Percentiles rank a stretch among this genome's conserved stretches.
Conservation (phyloP, 176 grass and related monocot genomes). For the Juncus effusus region DNA sequence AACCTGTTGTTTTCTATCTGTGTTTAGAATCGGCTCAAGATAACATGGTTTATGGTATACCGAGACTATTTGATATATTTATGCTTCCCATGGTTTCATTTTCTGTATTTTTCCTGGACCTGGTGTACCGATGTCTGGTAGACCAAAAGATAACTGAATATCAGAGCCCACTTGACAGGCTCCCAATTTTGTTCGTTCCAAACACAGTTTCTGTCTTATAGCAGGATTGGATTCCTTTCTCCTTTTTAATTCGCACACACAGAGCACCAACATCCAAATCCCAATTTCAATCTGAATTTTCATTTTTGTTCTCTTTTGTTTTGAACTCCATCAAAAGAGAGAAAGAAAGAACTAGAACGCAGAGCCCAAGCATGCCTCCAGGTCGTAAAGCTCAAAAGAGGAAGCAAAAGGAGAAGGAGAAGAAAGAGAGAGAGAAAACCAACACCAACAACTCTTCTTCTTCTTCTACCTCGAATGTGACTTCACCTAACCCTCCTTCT, state of each 20-base stretch:
- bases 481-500: slow-evolving; percentile 25
- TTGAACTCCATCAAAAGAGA: slow-evolving; percentile 24
- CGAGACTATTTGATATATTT: no score
- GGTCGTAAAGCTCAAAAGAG: slow-evolving; percentile 21
- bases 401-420: slow-evolving; percentile 26
- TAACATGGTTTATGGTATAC: no score
- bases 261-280: slow-evolving; percentile 14
- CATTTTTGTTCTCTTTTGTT: background rate
- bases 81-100: no score
- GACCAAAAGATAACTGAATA: background rate
- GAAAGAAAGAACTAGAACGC: slow-evolving; percentile 14
- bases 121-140: no score
- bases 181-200: background rate
- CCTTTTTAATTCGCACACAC: slow-evolving; percentile 20
- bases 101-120: no score
- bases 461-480: slow-evolving; percentile 4
- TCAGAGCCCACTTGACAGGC: slow-evolving; percentile 12
- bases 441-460: slow-evolving; percentile 9
- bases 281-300: slow-evolving; percentile 14
- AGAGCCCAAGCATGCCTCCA: background rate
- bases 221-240: slow-evolving; percentile 24
- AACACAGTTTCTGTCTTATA: slow-evolving; percentile 7
- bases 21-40: no score
- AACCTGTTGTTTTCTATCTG: no score
- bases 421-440: background rate